phyloP scores from a whole-genome alignment of 192 early-diverging fungal species.

The Coemansia sp. region DNA sequence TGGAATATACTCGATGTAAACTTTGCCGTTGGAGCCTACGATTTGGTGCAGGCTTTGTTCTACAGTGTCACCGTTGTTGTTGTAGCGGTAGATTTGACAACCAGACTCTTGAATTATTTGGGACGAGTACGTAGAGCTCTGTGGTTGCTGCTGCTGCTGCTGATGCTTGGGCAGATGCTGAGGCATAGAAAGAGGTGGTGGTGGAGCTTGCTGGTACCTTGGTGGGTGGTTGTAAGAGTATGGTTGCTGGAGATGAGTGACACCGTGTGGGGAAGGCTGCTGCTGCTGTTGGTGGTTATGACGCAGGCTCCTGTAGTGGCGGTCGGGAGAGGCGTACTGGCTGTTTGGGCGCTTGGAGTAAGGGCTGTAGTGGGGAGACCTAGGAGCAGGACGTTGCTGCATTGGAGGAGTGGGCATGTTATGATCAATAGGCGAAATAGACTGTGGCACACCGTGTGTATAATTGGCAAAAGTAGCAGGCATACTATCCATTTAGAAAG shows the following conservation, averaged over 20 bases:
- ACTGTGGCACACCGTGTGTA: not conserved
- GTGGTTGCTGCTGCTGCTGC: conserved; percentile 12
- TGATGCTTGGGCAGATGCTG: not conserved
- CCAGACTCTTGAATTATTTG: conserved; percentile 38
- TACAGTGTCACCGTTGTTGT: conserved; percentile 13
- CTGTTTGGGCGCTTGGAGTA: not conserved
- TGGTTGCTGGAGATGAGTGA: not conserved
- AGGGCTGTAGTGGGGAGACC: not conserved
- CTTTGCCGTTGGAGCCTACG: conserved; percentile 34
- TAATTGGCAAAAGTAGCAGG: not conserved
- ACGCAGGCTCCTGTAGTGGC: not conserved
- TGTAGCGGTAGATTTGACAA: conserved; percentile 35
- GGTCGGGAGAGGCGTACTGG: not conserved
- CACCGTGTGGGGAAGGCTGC: not conserved
- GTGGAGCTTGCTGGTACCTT: not conserved
- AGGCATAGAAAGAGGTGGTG: conserved; percentile 4
- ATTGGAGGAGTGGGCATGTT: not conserved
- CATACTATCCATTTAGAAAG: not conserved
- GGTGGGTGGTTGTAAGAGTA: not conserved
- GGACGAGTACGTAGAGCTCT: conserved; percentile 22
- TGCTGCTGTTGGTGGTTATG: not conserved
- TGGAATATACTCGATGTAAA: conserved; percentile 46
- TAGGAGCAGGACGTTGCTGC: not conserved
- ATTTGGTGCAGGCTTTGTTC: conserved; percentile 41
- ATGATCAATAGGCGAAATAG: not conserved